A percentile compares a stretch with the other conserved stretches of the same genome.
phyloP scores from a whole-genome alignment of 2,329 filamentous ascomycete genomes.

The Botrytis paeoniae region DNA sequence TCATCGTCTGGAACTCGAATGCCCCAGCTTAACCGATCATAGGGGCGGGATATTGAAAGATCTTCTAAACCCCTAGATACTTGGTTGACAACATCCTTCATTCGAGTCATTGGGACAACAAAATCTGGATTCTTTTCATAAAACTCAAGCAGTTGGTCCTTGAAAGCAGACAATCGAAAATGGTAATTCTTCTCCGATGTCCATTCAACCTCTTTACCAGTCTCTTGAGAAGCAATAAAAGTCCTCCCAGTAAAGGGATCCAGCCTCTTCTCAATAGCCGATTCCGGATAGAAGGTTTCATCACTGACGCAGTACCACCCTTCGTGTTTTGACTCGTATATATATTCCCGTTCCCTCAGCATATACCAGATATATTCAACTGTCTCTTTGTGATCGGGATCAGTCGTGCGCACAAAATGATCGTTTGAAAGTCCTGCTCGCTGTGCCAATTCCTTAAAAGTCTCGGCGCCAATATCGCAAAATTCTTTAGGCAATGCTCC shows the following conservation, averaged over 20 bases:
- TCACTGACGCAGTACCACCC: conserved; percentile 98
- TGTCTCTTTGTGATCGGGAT: conserved; percentile 73
- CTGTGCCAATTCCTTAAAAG: conserved; percentile 72
- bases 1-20: conserved; percentile 82
- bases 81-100: conserved; percentile 74
- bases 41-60: conserved; percentile 82
- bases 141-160: conserved; percentile 73
- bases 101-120: conserved; percentile 68
- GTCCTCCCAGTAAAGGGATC: conserved; percentile 80
- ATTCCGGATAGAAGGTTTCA: conserved; percentile 89
- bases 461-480: conserved; percentile 78
- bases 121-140: conserved; percentile 76
- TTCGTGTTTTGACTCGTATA: conserved; percentile 82
- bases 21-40: conserved; percentile 78
- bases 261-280: conserved; percentile 68
- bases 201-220: conserved; percentile 92
- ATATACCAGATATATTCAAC: conserved; percentile 88
- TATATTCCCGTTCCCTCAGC: conserved; percentile 69
- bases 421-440: conserved; percentile 71
- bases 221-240: conserved; percentile 79
- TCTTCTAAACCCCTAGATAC: conserved; percentile 79
- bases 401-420: conserved; percentile 90
- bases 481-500: conserved; percentile 75
- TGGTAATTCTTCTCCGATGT: conserved; percentile 91
- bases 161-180: conserved; percentile 82